These are phyloP conservation scores for Solanum verrucosum DNA, from an alignment of 257 asterid species.

Conservation along the genomic window DNA sequence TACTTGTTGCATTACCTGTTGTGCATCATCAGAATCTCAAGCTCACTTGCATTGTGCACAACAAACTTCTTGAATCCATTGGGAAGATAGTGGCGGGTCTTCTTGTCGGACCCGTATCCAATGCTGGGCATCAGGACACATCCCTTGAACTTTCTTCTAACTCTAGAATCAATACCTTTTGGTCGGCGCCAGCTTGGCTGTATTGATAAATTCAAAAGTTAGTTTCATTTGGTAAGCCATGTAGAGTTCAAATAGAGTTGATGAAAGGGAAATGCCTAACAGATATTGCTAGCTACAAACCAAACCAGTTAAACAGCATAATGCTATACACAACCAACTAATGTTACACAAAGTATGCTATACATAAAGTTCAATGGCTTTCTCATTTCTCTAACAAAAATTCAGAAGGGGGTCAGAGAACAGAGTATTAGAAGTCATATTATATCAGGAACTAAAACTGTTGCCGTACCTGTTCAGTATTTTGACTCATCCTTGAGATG, in stretches of 20 bases:
- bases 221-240: background rate
- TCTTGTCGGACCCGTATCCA: conserved; percentile 73
- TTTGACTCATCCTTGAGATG: background rate
- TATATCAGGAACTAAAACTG: background rate
- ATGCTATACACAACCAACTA: background rate
- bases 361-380: background rate
- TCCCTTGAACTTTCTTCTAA: conserved; percentile 77
- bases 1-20: conserved; percentile 27
- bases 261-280: background rate
- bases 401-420: background rate
- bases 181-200: conserved; percentile 77
- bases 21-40: conserved; percentile 77
- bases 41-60: conserved; percentile 55
- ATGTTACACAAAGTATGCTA: background rate
- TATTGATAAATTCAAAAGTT: background rate
- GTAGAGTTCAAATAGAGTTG: background rate
- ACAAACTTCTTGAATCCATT: conserved; percentile 69
- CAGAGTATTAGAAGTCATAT: background rate
- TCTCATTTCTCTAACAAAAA: background rate
- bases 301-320: background rate
- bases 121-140: conserved; percentile 67
- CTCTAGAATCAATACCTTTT: conserved; percentile 76
- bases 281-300: background rate
- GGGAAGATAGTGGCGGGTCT: conserved; percentile 62
- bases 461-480: background rate